Base-by-base conservation (phyloP, 2,329 filamentous ascomycete species). In the Fusarium praegraminearum region DNA sequence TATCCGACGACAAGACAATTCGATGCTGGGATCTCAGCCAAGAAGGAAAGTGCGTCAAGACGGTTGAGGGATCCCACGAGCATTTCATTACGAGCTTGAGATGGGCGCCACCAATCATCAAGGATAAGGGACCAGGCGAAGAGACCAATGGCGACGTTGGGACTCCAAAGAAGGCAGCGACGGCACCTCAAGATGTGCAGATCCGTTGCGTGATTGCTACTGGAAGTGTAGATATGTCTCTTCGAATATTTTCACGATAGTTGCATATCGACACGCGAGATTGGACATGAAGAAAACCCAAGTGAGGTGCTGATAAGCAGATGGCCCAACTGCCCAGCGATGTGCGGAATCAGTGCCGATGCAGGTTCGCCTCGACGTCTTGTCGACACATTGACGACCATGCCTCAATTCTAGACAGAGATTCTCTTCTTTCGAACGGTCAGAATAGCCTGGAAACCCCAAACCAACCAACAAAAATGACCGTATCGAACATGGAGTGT, bases 21-120 rank as follows among this genome's bases (percentile, higher is more conserved):
- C 87, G 94, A 57, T 98, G 94, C 83, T 98, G 95, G 95, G 95
- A 98, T 81, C 83, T 98, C 28, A 87, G 87, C 28, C 95, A 98
- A 77, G 94, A 97, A 78, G 93, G 93, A 43, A 94, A 94, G 76
- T 95, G 93, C 74, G 93, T 97, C 71, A 95, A 95, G 80, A 90
- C 89, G 1, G 82, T 98, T 18, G 85, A 86, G 38, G 92, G 93
- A 67, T 90, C 89, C 0, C 94, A 97, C 77, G 89, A 87, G 7
- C 93, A 94, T 76, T 98, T 98, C 75, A 88, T 98, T 51, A 94
- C 89, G 64, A 95, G 92, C 76, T 84, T 98, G 74, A 83, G 93
- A 66, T 98, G 95, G 94, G 95, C 94, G 3, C 94, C 94, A 0
- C 57, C 62, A 13, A 74, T 75, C 6, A 69, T 73, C 62, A 75